A percentile compares a stretch with the other conserved stretches of the same genome.
Conservation (phyloP, 768 basidiomycete genomes). For the Cytidiella melzeri region DNA sequence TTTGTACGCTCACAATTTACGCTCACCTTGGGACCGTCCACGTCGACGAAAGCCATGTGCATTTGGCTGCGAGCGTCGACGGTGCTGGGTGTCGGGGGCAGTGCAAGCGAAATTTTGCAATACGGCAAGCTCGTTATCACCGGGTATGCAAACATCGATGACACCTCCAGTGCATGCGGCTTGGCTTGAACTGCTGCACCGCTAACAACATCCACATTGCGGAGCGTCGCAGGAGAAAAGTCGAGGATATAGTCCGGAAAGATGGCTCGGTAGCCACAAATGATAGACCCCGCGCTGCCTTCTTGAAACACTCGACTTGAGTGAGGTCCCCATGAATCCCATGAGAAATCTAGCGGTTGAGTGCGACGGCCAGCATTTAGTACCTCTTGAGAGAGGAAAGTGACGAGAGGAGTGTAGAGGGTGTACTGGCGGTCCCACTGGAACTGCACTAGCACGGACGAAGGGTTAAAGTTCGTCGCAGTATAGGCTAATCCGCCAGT, state of each 20-base stretch:
- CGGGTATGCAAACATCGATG: slow-evolving; percentile 7
- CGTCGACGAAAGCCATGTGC: slow-evolving; percentile 8
- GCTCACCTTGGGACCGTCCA: slow-evolving; percentile 12
- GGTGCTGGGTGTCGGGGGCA: background rate
- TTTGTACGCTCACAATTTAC: background rate
- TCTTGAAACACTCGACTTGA: slow-evolving; percentile 5
- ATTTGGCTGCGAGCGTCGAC: background rate
- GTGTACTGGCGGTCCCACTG: slow-evolving; percentile 10
- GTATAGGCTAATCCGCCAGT: background rate
- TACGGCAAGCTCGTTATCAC: slow-evolving; percentile 7
- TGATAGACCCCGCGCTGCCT: background rate
- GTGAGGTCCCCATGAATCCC: slow-evolving; percentile 7
- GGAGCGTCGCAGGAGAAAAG: slow-evolving; percentile 3
- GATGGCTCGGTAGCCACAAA: slow-evolving; percentile 9
- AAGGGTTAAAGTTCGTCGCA: background rate
- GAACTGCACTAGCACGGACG: slow-evolving; percentile 6
- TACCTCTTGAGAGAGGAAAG: slow-evolving; percentile 3
- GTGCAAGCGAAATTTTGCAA: background rate
- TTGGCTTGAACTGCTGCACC: background rate
- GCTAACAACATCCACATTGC: background rate
- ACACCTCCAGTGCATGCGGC: background rate
- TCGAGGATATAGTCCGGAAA: slow-evolving; percentile 10
- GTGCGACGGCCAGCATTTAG: slow-evolving; percentile 1
- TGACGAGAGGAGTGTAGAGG: slow-evolving; percentile 4
- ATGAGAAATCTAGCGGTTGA: background rate